phyloP scores from a whole-genome alignment of 2,329 filamentous ascomycete genomes.

The Alternaria brassicicola region DNA sequence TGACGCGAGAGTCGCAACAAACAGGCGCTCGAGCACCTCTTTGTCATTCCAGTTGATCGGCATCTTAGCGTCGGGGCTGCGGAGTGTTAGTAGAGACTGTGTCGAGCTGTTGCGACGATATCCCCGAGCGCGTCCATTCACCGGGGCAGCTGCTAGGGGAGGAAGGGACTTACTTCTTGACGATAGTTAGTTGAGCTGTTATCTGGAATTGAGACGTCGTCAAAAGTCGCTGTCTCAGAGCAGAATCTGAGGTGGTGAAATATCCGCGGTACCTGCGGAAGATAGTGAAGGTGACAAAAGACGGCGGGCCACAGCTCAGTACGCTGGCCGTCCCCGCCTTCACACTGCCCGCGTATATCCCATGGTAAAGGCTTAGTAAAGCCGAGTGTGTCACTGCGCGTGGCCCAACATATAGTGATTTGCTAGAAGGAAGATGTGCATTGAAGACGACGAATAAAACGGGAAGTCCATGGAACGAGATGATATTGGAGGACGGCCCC shows the following conservation, averaged over 20 bases:
- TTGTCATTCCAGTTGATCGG: constrained; percentile 47
- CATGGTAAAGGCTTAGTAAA: not conserved
- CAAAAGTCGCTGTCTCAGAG: not conserved
- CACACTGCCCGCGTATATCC: not conserved
- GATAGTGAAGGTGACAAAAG: not conserved
- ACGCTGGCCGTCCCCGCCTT: not conserved
- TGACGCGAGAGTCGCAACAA: constrained; percentile 50
- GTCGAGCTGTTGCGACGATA: not conserved
- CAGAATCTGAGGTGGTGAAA: not conserved
- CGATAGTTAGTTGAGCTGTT: not conserved
- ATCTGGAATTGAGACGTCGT: not conserved
- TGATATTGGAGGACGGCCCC: not conserved
- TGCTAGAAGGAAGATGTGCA: not conserved
- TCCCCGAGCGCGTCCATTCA: not conserved
- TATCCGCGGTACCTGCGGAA: not conserved
- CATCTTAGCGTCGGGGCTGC: constrained; percentile 25
- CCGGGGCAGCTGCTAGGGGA: no score
- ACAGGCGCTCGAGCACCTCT: constrained; percentile 47
- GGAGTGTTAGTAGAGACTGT: not conserved
- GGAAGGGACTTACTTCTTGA: not conserved
- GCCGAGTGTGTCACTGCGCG: not conserved
- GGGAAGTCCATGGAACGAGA: not conserved
- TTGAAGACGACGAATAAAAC: not conserved
- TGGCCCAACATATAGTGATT: not conserved
- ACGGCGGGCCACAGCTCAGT: not conserved